Evolutionary conservation across 305 asterid genomes (phyloP).

Genomic region (Solanum chacoense): DNA sequence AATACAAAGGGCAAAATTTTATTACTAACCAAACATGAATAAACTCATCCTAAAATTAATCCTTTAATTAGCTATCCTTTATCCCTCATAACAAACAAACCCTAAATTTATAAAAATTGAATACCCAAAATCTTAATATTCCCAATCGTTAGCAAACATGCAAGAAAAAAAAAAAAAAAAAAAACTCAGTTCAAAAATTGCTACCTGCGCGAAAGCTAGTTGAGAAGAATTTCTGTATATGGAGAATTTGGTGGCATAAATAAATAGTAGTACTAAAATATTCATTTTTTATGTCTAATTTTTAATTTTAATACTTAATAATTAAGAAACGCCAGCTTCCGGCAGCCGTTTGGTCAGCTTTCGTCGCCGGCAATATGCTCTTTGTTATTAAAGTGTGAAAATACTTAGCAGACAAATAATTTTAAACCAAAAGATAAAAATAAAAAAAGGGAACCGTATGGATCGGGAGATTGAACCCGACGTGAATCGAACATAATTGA

Average conservation of each 20-base stretch:
- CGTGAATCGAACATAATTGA: slow-evolving; percentile 62
- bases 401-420: neutral
- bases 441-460: neutral
- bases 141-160: neutral
- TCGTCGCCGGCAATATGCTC: neutral
- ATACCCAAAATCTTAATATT: neutral
- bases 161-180: too few species aligned
- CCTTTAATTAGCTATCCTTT: neutral
- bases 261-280: neutral
- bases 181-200: neutral
- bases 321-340: neutral
- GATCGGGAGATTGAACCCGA: slow-evolving; percentile 16
- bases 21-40: neutral
- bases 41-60: neutral
- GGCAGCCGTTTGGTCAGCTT: neutral
- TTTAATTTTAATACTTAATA: neutral
- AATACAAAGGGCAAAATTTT: neutral
- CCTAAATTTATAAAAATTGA: neutral
- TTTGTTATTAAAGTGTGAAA: neutral
- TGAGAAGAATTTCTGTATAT: neutral
- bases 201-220: neutral
- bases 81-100: too few species aligned
- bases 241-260: neutral
- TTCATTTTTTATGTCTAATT: neutral
- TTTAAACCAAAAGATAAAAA: too few species aligned